Base-by-base conservation (phyloP, 345 rosid genomes). In the Euphorbia lathyris region DNA sequence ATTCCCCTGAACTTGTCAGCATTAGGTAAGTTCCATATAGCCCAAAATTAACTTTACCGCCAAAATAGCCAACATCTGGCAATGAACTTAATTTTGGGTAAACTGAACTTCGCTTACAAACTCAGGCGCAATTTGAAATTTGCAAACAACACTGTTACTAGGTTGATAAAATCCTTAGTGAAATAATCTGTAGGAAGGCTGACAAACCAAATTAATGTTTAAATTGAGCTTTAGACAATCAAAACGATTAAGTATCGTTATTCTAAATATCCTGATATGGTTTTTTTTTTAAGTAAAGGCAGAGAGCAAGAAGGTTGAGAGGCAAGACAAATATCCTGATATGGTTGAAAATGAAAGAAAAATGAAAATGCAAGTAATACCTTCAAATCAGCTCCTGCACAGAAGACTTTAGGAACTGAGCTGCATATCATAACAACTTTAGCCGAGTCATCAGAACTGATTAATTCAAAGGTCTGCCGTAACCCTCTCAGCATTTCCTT, bases 321-420 rank as follows among this genome's bases (percentile, higher is more conserved):
- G n/a, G n/a, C n/a, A n/a, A n/a, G n/a, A n/a, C n/a, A n/a, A n/a
- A n/a, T 34, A 51, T 5, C n/a, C 17, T 43, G n/a, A 70, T 19
- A 19, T 5, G 14, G 10, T 25, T 10, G 65, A 45, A 32, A 45
- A 29, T 38, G 30, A 58, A 40, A 3, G 2, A 0, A 34, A 56
- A 56, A 56, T 26, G 17, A 58, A 58, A 57, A 38, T n/a, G 36
- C 29, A 55, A n/a, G 16, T 14, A 25, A 51, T 79, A 89, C 95
- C 97, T 91, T 94, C 57, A 94, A 83, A 85, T 94, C 97, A 70
- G 97, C 98, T 19, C 98, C 98, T 30, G 97, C 96, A 56, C 97
- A 94, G 78, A 94, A 94, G 56, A 80, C 86, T 32, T 83, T 85
- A 6, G 97, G 96, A 76, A 90, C 92, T 29, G 86, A 78, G 69